Evolutionary conservation across 257 asterid species (phyloP).

Genomic region (Nicotiana noctiflora): DNA sequence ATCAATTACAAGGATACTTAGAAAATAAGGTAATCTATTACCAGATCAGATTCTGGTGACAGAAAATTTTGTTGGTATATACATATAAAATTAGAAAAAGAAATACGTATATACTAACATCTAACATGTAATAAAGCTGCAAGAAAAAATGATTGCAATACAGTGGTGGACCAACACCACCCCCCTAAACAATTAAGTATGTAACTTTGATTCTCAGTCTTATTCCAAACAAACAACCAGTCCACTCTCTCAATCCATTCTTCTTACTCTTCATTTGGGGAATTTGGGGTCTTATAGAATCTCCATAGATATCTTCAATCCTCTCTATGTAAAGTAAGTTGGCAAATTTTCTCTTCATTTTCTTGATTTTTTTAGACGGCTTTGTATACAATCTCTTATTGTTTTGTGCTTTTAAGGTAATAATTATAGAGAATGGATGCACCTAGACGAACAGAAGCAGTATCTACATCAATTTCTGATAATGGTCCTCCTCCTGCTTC

Average conservation of each 20-base stretch:
- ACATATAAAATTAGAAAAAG: too few relatives aligned
- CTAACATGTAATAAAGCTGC: too few relatives aligned
- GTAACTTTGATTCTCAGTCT: too few relatives aligned
- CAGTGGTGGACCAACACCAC: too few relatives aligned
- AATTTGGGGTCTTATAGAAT: not conserved
- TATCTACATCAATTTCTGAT: constrained; percentile 13
- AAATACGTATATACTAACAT: too few relatives aligned
- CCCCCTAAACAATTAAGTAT: too few relatives aligned
- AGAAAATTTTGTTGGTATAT: too few relatives aligned
- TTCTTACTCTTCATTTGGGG: not conserved
- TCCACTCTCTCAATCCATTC: not conserved
- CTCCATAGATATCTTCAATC: not conserved
- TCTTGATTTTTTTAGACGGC: not conserved
- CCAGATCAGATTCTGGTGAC: too few relatives aligned
- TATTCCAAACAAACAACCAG: too few relatives aligned
- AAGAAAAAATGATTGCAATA: too few relatives aligned
- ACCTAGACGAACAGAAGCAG: constrained; percentile 7
- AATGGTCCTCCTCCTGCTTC: constrained; percentile 1
- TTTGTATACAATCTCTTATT: not conserved
- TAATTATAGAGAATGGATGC: constrained; percentile 16
- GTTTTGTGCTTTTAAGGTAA: not conserved
- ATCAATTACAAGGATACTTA: too few relatives aligned
- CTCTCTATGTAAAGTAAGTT: not conserved
- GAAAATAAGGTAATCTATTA: too few relatives aligned
- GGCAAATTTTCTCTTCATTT: not conserved